A percentile compares a stretch with the other conserved stretches of the same genome.
Conservation (phyloP, 2,329 filamentous ascomycete genomes). For the Pseudogymnoascus sp. region DNA sequence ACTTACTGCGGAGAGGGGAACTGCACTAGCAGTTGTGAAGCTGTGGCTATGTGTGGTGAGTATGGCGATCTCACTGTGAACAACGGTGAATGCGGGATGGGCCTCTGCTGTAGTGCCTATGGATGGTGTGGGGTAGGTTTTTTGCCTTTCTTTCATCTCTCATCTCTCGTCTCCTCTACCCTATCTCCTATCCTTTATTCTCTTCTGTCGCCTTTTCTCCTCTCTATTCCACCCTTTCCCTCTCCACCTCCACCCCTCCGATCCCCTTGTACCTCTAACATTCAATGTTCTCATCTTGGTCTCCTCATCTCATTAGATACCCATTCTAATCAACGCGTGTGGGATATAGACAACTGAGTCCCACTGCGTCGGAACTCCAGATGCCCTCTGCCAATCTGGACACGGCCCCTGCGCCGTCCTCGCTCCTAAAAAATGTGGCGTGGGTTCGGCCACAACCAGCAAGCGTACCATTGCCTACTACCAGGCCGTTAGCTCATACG, state of each 20-base stretch:
- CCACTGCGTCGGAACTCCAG: background rate
- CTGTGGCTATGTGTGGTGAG: conserved; percentile 28
- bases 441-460: conserved; percentile 18
- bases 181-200: background rate
- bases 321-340: background rate
- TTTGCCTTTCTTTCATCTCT: background rate
- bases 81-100: conserved; percentile 22
- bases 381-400: background rate
- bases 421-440: background rate
- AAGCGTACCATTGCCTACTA: conserved; percentile 19
- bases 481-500: conserved; percentile 23
- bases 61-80: conserved; percentile 13
- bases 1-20: conserved; percentile 20
- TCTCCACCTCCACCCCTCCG: too few species aligned
- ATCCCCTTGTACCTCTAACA: background rate
- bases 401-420: background rate
- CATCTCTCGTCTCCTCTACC: background rate
- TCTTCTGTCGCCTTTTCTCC: background rate
- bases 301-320: background rate
- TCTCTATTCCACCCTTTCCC: background rate
- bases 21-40: conserved; percentile 22
- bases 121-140: conserved; percentile 19
- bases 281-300: background rate
- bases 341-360: background rate
- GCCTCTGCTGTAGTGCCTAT: conserved; percentile 22